A percentile compares a stretch with the other conserved stretches of the same genome.
Conservation (phyloP, 768 basidiomycete species). For the Mycena epipterygia region DNA sequence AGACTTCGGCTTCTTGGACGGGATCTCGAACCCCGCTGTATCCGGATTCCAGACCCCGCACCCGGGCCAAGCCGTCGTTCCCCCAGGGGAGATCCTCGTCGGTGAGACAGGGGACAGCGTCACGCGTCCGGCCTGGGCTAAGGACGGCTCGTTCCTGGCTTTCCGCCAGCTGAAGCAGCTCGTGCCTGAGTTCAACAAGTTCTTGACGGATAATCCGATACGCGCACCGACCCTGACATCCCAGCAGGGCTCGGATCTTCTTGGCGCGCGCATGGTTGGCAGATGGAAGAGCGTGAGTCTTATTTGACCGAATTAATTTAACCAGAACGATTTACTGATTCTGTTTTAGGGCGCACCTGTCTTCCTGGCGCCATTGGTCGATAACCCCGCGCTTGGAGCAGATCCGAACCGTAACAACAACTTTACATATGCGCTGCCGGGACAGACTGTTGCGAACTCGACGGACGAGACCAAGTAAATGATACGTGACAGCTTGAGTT, state of each 20-base stretch:
- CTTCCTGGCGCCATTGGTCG: constrained; percentile 31
- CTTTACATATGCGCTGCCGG: constrained; percentile 17
- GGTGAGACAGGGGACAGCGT: constrained; percentile 58
- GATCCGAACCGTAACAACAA: constrained; percentile 29
- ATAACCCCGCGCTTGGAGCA: constrained; percentile 26
- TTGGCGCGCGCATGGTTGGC: constrained; percentile 66
- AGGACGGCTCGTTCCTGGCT: constrained; percentile 50
- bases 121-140: constrained; percentile 38
- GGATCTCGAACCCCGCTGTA: constrained; percentile 65
- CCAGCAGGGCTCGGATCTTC: constrained; percentile 59
- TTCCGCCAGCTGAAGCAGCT: constrained; percentile 51
- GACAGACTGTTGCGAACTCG: constrained; percentile 24
- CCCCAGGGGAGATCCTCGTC: constrained; percentile 58
- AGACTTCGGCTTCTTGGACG: constrained; percentile 64
- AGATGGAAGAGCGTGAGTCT: constrained; percentile 66
- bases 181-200: constrained; percentile 53
- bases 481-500: neutral
- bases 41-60: constrained; percentile 53
- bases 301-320: neutral
- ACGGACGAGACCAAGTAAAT: constrained; percentile 22
- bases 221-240: constrained; percentile 49
- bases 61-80: constrained; percentile 52
- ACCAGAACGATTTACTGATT: constrained; percentile 51
- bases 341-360: too few relatives aligned
- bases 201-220: constrained; percentile 57